Evolutionary conservation across 352 stramenopile genomes (phyloP).

Genomic region (Globisporangium mamillatum): DNA sequence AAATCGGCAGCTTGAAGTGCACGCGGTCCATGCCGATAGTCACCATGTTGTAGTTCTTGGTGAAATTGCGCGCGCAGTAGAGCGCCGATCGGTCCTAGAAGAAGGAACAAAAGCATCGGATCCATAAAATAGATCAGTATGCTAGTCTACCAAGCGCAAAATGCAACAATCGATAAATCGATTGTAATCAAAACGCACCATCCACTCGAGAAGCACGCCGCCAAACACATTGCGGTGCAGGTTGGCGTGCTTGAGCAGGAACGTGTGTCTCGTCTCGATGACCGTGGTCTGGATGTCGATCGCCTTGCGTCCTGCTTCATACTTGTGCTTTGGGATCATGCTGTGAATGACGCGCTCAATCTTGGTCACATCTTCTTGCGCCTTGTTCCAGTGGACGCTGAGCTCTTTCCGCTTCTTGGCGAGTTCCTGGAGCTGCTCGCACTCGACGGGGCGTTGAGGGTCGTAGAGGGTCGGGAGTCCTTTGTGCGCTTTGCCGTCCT

Average conservation of each 20-base stretch:
- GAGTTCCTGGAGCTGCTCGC: conserved; percentile 26
- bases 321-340: conserved; percentile 26
- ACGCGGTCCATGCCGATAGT: conserved; percentile 77
- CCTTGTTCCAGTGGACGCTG: conserved; percentile 25
- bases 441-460: conserved; percentile 22
- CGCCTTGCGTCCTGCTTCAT: conserved; percentile 9
- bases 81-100: conserved; percentile 53
- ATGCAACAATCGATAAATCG: not conserved
- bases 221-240: conserved; percentile 38
- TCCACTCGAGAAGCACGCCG: conserved; percentile 42
- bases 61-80: conserved; percentile 70
- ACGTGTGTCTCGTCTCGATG: conserved; percentile 36
- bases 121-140: not conserved
- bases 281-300: conserved; percentile 34
- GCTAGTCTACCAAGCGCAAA: not conserved
- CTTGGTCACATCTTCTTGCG: conserved; percentile 25
- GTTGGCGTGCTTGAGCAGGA: conserved; percentile 41
- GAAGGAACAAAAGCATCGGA: not conserved
- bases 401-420: conserved; percentile 34
- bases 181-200: conserved; percentile 21
- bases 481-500: conserved; percentile 15
- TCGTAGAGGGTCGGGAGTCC: conserved; percentile 27
- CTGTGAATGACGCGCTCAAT: conserved; percentile 26
- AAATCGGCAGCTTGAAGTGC: conserved; percentile 69
- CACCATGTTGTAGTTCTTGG: conserved; percentile 73